phyloP scores from a whole-genome alignment of 1,284 basidiomycete genomes.

The Chalciporus sp. region DNA sequence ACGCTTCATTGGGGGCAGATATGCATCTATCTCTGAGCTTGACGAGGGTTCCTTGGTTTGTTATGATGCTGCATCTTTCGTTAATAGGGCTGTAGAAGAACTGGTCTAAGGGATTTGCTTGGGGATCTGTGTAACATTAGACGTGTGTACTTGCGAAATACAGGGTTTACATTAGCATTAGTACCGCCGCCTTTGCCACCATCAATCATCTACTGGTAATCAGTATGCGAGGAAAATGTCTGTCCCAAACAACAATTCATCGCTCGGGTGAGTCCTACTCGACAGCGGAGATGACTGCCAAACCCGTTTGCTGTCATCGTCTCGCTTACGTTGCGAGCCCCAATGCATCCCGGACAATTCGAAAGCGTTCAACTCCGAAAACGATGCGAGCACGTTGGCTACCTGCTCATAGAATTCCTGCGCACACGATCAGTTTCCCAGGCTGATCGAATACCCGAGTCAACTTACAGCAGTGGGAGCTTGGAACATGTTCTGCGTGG shows the following conservation, averaged over 20 bases:
- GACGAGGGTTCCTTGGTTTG: slow-evolving; percentile 43
- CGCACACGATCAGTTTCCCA: slow-evolving; percentile 17
- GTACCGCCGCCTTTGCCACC: not conserved
- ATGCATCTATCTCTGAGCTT: slow-evolving; percentile 24
- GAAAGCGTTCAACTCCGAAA: slow-evolving; percentile 60
- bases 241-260: slow-evolving; percentile 36
- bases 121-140: slow-evolving; percentile 15
- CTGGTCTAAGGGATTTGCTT: slow-evolving; percentile 31
- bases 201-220: slow-evolving; percentile 17
- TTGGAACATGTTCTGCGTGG: slow-evolving; percentile 49
- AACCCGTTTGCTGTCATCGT: slow-evolving; percentile 39
- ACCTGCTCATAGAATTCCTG: slow-evolving; percentile 68
- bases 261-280: slow-evolving; percentile 30
- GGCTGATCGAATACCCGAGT: slow-evolving; percentile 1
- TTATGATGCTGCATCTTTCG: slow-evolving; percentile 49
- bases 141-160: slow-evolving; percentile 12
- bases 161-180: slow-evolving; percentile 19
- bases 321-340: slow-evolving; percentile 46
- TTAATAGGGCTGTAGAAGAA: slow-evolving; percentile 46
- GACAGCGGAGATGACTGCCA: slow-evolving; percentile 57
- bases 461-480: slow-evolving; percentile 49
- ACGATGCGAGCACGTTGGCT: slow-evolving; percentile 53
- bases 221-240: slow-evolving; percentile 46
- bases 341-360: slow-evolving; percentile 76
- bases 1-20: slow-evolving; percentile 47